These are phyloP conservation scores for Schoenoplectus triqueter DNA, from an alignment of 202 grass and related monocot species.

Conservation along the genomic window DNA sequence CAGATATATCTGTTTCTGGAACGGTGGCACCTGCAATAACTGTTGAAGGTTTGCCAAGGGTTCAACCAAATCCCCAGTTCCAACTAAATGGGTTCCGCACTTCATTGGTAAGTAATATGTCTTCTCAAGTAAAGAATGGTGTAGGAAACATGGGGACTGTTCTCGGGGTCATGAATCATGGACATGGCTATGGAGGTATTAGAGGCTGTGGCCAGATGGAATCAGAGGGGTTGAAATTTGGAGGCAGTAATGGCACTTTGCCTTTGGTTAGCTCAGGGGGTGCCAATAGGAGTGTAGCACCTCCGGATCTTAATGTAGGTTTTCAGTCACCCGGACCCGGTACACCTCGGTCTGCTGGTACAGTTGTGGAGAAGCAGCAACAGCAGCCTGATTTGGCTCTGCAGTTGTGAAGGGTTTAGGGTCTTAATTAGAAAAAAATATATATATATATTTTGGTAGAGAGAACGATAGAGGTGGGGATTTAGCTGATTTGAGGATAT, in stretches of 20 bases:
- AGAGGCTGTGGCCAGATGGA: constrained; percentile 34
- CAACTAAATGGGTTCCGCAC: constrained; percentile 18
- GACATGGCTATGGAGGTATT: constrained; percentile 28
- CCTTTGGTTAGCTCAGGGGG: constrained; percentile 37
- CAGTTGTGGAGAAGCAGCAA: constrained; percentile 38
- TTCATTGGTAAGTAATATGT: constrained; percentile 4
- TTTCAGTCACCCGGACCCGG: constrained; percentile 32
- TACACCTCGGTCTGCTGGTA: constrained; percentile 34
- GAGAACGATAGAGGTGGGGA: constrained; percentile 28
- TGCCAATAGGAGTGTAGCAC: constrained; percentile 35
- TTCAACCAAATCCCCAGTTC: constrained; percentile 17
- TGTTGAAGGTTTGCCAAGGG: constrained; percentile 33
- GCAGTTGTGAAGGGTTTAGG: constrained; percentile 48
- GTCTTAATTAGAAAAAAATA: constrained; percentile 35
- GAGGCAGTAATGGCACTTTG: constrained; percentile 38
- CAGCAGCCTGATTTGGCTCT: constrained; percentile 43
- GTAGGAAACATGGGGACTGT: background rate
- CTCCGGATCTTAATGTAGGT: constrained; percentile 39
- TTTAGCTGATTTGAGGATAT: constrained; percentile 59
- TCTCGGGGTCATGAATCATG: constrained; percentile 40
- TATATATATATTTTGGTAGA: constrained; percentile 40
- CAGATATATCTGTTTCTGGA: constrained; percentile 27
- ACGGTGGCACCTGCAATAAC: constrained; percentile 40
- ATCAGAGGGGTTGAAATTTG: constrained; percentile 47
- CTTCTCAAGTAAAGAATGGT: constrained; percentile 33